Evolutionary conservation across 148 eudicot species (phyloP).

Genomic region (Suaeda aralocaspica): DNA sequence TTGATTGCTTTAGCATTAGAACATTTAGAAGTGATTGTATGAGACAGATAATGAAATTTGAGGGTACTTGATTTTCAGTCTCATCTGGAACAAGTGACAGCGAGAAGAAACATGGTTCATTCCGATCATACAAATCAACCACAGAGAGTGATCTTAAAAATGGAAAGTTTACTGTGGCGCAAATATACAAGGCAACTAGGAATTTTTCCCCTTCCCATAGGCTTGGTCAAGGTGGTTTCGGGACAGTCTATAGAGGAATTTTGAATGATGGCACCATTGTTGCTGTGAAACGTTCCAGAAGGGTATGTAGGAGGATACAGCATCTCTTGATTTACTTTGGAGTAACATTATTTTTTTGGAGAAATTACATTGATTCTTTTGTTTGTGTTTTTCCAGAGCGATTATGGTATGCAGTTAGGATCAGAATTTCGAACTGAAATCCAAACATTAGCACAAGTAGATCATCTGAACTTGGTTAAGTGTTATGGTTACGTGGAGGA

Average conservation of each 20-base stretch:
- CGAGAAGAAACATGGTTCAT: constrained; percentile 26
- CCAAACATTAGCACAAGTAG: constrained; percentile 51
- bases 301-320: constrained; percentile 35
- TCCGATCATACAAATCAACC: constrained; percentile 34
- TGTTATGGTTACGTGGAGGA: constrained; percentile 66
- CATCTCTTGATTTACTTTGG: neutral
- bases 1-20: too few relatives aligned
- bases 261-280: constrained; percentile 69
- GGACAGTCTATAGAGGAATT: constrained; percentile 68
- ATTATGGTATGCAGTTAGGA: constrained; percentile 53
- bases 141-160: constrained; percentile 36
- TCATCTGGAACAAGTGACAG: constrained; percentile 31
- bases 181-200: constrained; percentile 63
- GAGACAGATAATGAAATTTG: neutral
- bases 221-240: constrained; percentile 94
- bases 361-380: neutral
- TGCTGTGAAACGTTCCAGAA: constrained; percentile 86
- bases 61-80: constrained; percentile 25
- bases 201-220: constrained; percentile 66
- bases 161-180: constrained; percentile 49
- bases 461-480: constrained; percentile 73
- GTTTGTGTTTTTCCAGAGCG: constrained; percentile 32
- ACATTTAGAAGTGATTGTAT: neutral
- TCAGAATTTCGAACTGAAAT: constrained; percentile 66
- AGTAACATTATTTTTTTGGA: neutral